These are phyloP conservation scores for Aureobasidium leucospermi DNA, from an alignment of 2,329 filamentous ascomycete species.

Conservation along the genomic window DNA sequence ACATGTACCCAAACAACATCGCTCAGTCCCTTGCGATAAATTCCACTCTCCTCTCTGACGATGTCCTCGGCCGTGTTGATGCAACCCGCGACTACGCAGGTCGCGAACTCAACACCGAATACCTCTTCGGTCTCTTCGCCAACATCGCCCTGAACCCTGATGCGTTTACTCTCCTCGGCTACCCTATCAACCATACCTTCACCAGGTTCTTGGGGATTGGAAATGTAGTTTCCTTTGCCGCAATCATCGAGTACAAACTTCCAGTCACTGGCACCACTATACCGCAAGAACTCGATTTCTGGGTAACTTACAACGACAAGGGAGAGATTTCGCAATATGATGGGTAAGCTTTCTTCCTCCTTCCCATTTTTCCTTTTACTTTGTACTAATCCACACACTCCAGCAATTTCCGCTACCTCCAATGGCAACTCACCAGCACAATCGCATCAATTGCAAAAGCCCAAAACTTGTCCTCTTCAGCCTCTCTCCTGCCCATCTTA, in stretches of 20 bases:
- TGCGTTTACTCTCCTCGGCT: not conserved
- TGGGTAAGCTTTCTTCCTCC: not conserved
- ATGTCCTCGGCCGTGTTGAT: not conserved
- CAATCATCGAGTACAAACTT: not conserved
- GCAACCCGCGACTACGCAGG: not conserved
- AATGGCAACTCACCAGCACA: not conserved
- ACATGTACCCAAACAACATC: constrained; percentile 6
- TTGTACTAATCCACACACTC: not conserved
- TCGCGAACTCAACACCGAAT: constrained; percentile 2
- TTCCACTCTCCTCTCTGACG: not conserved
- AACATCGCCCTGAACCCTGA: constrained; percentile 4
- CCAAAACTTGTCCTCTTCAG: not conserved
- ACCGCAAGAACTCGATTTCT: not conserved
- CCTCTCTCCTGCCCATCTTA: not conserved
- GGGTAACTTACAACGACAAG: not conserved
- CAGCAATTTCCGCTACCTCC: not conserved
- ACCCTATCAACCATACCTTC: not conserved
- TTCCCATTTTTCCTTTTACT: not conserved
- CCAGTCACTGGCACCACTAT: not conserved
- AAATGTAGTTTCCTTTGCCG: not conserved
- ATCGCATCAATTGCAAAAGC: not conserved
- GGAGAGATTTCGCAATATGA: constrained; percentile 1
- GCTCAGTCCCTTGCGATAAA: not conserved
- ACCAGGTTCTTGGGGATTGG: not conserved
- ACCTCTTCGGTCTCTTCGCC: not conserved